Percentiles rank a stretch among this genome's conserved stretches.
Conservation (phyloP, 139 green algal genomes). For the Coccomyxa sp. region DNA sequence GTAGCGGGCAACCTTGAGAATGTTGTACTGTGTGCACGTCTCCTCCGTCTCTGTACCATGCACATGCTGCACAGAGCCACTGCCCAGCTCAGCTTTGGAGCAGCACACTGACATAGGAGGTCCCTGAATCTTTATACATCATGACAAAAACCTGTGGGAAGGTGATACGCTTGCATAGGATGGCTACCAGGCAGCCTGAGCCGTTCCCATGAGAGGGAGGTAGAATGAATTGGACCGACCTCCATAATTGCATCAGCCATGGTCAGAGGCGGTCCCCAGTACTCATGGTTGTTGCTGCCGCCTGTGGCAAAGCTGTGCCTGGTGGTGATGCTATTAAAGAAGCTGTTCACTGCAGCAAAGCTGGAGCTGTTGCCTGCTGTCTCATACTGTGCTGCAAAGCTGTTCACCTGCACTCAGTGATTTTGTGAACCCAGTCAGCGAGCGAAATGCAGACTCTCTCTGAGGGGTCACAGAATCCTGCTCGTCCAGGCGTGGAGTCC, state of each 20-base stretch:
- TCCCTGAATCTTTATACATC: too few relatives aligned
- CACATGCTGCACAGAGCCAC: constrained; percentile 7
- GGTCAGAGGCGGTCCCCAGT: constrained; percentile 14
- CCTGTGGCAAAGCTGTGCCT: constrained; percentile 39
- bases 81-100: background rate
- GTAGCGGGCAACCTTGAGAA: constrained; percentile 54
- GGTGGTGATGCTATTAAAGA: constrained; percentile 39
- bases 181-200: too few relatives aligned
- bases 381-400: constrained; percentile 54
- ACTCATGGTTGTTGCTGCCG: constrained; percentile 17
- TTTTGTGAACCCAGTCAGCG: background rate
- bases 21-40: constrained; percentile 66
- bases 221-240: background rate
- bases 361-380: constrained; percentile 24
- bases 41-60: constrained; percentile 30
- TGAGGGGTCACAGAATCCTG: too few relatives aligned
- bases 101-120: background rate
- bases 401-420: constrained; percentile 48
- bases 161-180: too few relatives aligned
- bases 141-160: too few relatives aligned
- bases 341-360: constrained; percentile 24
- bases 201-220: too few relatives aligned
- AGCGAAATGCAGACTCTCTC: too few relatives aligned
- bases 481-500: too few relatives aligned
- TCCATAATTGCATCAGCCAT: constrained; percentile 28